Evolutionary conservation across 805 yeast genomes (phyloP).

Genomic region (Nakazawaea wyomingensis): DNA sequence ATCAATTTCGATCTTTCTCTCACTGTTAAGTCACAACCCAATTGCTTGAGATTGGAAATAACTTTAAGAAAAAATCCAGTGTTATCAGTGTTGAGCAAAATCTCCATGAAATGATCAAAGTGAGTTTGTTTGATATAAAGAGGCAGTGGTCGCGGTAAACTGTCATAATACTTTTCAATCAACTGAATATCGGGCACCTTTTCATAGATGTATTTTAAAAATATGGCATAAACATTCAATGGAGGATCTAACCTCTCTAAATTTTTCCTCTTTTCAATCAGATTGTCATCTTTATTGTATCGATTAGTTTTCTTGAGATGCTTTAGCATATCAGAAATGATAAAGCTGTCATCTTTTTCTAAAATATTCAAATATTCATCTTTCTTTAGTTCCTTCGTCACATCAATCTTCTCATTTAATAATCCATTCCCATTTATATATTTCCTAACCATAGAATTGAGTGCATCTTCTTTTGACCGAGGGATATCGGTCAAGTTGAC

Average conservation of each 20-base stretch:
- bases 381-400: background rate
- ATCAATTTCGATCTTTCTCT: conserved; percentile 6
- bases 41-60: background rate
- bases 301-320: background rate
- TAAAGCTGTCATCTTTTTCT: conserved; percentile 1
- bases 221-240: conserved; percentile 4
- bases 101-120: conserved; percentile 6
- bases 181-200: background rate
- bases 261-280: background rate
- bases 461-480: background rate
- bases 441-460: background rate
- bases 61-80: conserved; percentile 3
- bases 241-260: conserved; percentile 4
- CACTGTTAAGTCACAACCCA: background rate
- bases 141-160: conserved; percentile 9
- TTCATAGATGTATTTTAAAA: conserved; percentile 7
- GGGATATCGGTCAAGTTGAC: background rate
- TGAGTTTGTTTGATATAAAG: conserved; percentile 6
- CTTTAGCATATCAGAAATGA: background rate
- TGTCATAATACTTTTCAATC: conserved; percentile 3
- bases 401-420: background rate
- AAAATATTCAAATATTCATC: conserved; percentile 2
- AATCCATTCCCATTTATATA: too few species aligned
- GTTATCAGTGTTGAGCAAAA: background rate
- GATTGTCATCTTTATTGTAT: background rate